Percentiles rank a stretch among this genome's conserved stretches.
phyloP scores from a whole-genome alignment of 352 stramenopile genomes.

The Chrysophaeum taylorii region DNA sequence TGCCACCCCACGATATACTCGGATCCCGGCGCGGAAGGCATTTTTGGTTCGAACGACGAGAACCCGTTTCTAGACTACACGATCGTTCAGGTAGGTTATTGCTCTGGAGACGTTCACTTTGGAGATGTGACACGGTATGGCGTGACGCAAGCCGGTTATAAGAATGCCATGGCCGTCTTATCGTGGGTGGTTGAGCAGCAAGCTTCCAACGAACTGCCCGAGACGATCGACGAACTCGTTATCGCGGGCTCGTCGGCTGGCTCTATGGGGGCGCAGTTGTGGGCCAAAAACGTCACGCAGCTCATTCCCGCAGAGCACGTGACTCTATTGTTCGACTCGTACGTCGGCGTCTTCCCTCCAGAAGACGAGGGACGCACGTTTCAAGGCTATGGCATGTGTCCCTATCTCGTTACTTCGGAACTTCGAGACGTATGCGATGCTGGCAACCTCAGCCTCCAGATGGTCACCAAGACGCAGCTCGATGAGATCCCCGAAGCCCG shows the following conservation, averaged over 20 bases:
- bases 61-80: slow-evolving; percentile 24
- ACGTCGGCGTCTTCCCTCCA: slow-evolving; percentile 25
- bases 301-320: slow-evolving; percentile 9
- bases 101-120: slow-evolving; percentile 22
- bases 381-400: too few relatives aligned
- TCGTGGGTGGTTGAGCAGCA: slow-evolving; percentile 20
- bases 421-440: slow-evolving; percentile 6
- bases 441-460: slow-evolving; percentile 21
- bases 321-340: slow-evolving; percentile 24
- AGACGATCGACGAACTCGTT: slow-evolving; percentile 20
- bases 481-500: slow-evolving; percentile 4
- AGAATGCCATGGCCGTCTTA: slow-evolving; percentile 22
- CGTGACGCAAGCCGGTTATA: slow-evolving; percentile 19
- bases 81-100: slow-evolving; percentile 25
- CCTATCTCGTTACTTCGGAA: too few relatives aligned
- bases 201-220: slow-evolving; percentile 3
- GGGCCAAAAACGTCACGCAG: slow-evolving; percentile 4
- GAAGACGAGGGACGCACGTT: slow-evolving; percentile 16
- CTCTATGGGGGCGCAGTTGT: slow-evolving; percentile 24
- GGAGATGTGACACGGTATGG: slow-evolving; percentile 11
- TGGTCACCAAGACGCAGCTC: slow-evolving; percentile 10
- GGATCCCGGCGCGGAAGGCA: background rate
- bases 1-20: slow-evolving; percentile 9
- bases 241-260: slow-evolving; percentile 24
- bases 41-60: slow-evolving; percentile 3